phyloP scores from a whole-genome alignment of 345 rosid species.

The Psidium friedrichsthalianum region DNA sequence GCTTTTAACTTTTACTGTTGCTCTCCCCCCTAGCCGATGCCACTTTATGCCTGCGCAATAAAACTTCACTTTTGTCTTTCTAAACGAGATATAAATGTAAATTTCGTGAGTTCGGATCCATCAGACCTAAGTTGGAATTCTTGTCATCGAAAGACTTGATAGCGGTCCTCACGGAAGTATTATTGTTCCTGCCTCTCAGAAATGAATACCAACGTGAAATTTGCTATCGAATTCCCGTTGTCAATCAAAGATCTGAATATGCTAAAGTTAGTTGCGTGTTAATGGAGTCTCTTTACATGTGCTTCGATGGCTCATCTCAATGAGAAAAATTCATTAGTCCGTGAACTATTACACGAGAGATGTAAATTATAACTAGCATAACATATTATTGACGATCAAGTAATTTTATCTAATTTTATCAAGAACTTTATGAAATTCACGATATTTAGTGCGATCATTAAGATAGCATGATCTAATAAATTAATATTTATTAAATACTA shows the following conservation, averaged over 20 bases:
- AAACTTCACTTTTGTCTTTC: not conserved
- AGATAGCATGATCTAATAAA: too few relatives aligned
- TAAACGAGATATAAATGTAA: not conserved
- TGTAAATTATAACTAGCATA: not conserved
- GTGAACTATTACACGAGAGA: rapidly evolving
- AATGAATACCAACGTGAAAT: not conserved
- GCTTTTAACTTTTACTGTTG: not conserved
- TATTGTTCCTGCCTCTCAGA: not conserved
- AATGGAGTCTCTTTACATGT: not conserved
- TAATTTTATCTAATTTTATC: not conserved
- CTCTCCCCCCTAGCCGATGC: not conserved
- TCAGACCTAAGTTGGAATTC: not conserved
- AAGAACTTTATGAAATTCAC: too few relatives aligned
- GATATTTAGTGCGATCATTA: too few relatives aligned
- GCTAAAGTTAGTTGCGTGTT: too few relatives aligned
- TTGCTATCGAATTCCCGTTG: not conserved
- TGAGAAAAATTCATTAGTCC: not conserved
- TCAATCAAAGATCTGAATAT: not conserved
- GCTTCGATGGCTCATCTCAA: not conserved
- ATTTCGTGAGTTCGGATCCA: not conserved
- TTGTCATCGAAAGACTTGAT: too few relatives aligned
- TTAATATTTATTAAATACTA: too few relatives aligned
- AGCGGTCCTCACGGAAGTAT: rapidly evolving
- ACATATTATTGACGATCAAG: not conserved
- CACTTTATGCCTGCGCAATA: not conserved